Evolutionary conservation across 1,284 basidiomycete species (phyloP), one percentile per base, ranked within the genome.

Genomic region (Pseudozyma thailandica): DNA sequence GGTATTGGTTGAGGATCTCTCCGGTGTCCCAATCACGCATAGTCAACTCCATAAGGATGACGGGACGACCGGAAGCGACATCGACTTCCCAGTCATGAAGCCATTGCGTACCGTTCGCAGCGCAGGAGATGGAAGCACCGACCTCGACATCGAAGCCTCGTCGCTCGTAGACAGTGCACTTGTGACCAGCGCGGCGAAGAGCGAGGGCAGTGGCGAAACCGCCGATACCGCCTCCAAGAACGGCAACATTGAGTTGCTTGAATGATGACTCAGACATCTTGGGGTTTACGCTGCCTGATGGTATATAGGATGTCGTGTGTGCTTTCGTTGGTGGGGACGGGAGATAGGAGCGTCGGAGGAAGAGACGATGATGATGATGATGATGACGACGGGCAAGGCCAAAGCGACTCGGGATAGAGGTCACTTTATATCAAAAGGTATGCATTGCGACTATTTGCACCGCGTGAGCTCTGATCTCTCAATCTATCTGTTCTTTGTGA

Each of bases 61-160:
- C 68, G 25, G 68, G 68, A 18, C 68, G 60, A 31, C 61, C 68
- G 2, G 61, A 60, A 12, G 52, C 30, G 5, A 71, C 57, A 16
- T 71, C 68, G 56, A 71, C 61, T 10, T 50, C 30, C 68, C 68
- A 71, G 6, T 71, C 56, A 43, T 65, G 68, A 18, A 71, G 61
- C 68, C 68, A 71, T 38, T 71, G 68, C 1, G 68, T 71, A 23
- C 68, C 68, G 41, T 71, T 71, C 13, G 68, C 68, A 30, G 68
- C 68, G 44, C 68, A 71, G 33, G 68, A 71, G 68, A 71, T 71
- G 37, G 68, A 71, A 28, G 68, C 68, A 21, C 68, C 68, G 13
- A 71, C 68, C 39, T 71, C 68, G 50, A 71, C 68, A 27, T 71
- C 53, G 26, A 71, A 71, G 26, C 52, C 68, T 30, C 68, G 58